Evolutionary conservation across 176 grass and related monocot genomes (phyloP).

Genomic region (Tillandsia leiboldiana): DNA sequence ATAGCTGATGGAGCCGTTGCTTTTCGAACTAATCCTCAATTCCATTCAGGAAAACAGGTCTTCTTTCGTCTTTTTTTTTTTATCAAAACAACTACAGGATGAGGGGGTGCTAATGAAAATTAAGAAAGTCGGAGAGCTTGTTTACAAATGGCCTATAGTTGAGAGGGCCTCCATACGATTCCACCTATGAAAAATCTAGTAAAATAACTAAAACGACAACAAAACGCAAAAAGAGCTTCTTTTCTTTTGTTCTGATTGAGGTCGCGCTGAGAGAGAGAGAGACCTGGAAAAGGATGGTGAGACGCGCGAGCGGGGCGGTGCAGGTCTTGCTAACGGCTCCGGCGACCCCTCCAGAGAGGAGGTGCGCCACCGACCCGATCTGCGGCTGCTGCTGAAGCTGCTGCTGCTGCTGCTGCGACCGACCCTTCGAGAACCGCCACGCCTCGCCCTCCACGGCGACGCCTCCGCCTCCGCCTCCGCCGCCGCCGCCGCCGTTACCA

Average conservation of each 20-base stretch:
- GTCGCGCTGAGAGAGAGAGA: background rate
- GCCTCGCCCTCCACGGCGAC: background rate
- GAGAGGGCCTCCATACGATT: no score
- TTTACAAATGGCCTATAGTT: no score
- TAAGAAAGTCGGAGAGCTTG: no score
- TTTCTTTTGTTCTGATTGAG: background rate
- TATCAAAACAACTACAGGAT: no score
- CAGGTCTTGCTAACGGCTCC: slow-evolving; percentile 96
- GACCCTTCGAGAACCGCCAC: background rate
- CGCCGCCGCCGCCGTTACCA: slow-evolving; percentile 4
- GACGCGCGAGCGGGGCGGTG: slow-evolving; percentile 79
- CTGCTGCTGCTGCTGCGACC: slow-evolving; percentile 8
- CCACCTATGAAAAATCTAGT: no score
- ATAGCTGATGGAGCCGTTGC: no score
- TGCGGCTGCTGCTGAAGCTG: slow-evolving; percentile 17
- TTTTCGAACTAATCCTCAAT: no score
- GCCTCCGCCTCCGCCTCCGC: background rate
- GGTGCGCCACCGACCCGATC: slow-evolving; percentile 53
- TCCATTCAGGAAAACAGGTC: no score
- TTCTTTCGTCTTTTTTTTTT: no score
- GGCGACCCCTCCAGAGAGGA: slow-evolving; percentile 75
- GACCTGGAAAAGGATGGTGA: slow-evolving; percentile 97
- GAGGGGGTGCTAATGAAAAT: no score
- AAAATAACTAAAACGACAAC: background rate
- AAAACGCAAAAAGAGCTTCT: background rate